phyloP scores from a whole-genome alignment of 352 stramenopile genomes.

The Phytophthora brassicae region DNA sequence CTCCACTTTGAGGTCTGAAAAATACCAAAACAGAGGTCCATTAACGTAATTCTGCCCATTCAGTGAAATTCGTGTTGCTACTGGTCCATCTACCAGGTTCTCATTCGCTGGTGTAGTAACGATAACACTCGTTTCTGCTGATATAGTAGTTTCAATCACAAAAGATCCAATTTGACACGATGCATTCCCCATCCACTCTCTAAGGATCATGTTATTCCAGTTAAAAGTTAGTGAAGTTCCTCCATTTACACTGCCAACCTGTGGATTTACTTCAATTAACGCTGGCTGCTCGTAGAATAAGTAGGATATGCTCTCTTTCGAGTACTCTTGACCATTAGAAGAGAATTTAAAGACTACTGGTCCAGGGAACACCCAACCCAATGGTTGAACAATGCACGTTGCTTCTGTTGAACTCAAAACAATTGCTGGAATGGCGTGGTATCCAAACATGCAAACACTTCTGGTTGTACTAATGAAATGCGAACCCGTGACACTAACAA shows the following conservation, averaged over 20 bases:
- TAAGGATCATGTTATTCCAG: constrained; percentile 11
- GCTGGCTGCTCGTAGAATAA: constrained; percentile 34
- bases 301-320: constrained; percentile 25
- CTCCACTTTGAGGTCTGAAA: constrained; percentile 29
- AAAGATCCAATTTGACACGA: constrained; percentile 29
- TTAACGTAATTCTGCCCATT: constrained; percentile 49
- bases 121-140: constrained; percentile 2
- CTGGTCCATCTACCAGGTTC: neutral
- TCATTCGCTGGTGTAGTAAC: constrained; percentile 8
- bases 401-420: constrained; percentile 34
- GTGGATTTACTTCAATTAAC: constrained; percentile 17
- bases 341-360: constrained; percentile 30
- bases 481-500: constrained; percentile 31
- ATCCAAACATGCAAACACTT: constrained; percentile 35
- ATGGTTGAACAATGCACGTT: constrained; percentile 34
- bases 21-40: constrained; percentile 42
- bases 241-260: constrained; percentile 22
- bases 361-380: constrained; percentile 16
- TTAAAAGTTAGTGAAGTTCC: constrained; percentile 34
- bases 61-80: constrained; percentile 28
- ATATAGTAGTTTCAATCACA: constrained; percentile 7
- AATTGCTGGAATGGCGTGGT: constrained; percentile 29
- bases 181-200: constrained; percentile 3
- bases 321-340: constrained; percentile 40
- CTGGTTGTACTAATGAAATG: constrained; percentile 32